Evolutionary conservation across 192 early-diverging fungal genomes (phyloP), one percentile per base, ranked within the genome.

Genomic region (Radiomyces spectabilis): DNA sequence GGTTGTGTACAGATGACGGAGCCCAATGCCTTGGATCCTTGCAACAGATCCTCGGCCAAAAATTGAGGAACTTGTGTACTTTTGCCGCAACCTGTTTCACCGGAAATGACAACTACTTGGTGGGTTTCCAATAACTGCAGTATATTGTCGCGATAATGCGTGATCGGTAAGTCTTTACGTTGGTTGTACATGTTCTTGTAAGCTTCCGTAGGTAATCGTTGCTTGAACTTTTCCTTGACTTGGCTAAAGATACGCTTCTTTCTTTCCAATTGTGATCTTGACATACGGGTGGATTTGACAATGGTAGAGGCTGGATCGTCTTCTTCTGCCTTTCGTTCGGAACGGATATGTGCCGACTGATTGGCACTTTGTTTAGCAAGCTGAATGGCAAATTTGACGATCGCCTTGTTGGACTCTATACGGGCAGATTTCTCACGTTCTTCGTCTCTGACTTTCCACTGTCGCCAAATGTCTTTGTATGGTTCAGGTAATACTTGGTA

Each of bases 1-100:
- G 90, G 88, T 71, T 79, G 86, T 5, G 76, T 82, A 57, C 74
- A 90, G 22, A 74, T 61, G 45, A 81, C 68, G 41, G 76, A 60
- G 46, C 76, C 64, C 1, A 4, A 19, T 12, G 39, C 76, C 2
- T 45, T 41, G 0, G 63, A 61, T n/a, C 25, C 30, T 24, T 38
- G 48, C 2, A 91, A 57, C 38, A 80, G 66, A 18, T 63, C 41
- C 57, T 89, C 85, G 0, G 86, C 69, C 10, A 92, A 33, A 64
- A 84, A 89, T 55, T 91, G 88, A 4, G 89, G 89, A 26, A 89
- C 77, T 63, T 91, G 89, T 10, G 89, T 92, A 59, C 78, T 82
- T 65, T 84, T 87, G 54, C 81, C 79, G 47, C 77, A 77, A 66
- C 87, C 87, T 3, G 88, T 91, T 57, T 86, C 88, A n/a, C 88